Conservation (phyloP, 495 filamentous ascomycete genomes). For the Penicillium alfredii region DNA sequence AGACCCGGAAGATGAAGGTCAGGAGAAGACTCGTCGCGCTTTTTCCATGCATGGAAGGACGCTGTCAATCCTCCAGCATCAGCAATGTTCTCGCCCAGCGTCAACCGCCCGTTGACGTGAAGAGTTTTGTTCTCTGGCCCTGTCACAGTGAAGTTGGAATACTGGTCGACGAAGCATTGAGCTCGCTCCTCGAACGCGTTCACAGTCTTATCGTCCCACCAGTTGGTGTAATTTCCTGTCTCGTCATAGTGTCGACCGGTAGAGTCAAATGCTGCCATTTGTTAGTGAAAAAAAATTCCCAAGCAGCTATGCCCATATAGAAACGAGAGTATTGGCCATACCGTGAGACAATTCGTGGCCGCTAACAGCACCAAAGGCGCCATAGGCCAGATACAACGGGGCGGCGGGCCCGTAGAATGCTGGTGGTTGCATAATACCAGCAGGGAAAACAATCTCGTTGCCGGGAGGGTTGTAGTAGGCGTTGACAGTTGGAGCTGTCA, state of each 20-base stretch:
- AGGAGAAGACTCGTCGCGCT: conserved; percentile 44
- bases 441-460: conserved; percentile 67
- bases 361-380: conserved; percentile 63
- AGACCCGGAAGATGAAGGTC: conserved; percentile 59
- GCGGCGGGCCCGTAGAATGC: conserved; percentile 56
- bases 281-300: conserved; percentile 5
- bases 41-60: conserved; percentile 62
- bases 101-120: conserved; percentile 63
- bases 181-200: conserved; percentile 56
- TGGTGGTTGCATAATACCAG: conserved; percentile 68
- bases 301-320: no score
- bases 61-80: conserved; percentile 66
- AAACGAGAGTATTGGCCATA: no score
- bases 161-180: conserved; percentile 68
- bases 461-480: conserved; percentile 59
- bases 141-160: conserved; percentile 54
- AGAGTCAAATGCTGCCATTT: conserved; percentile 57
- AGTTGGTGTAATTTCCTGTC: conserved; percentile 59
- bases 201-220: conserved; percentile 65
- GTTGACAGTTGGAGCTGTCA: conserved; percentile 57
- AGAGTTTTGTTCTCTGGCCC: conserved; percentile 48
- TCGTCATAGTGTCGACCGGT: conserved; percentile 62
- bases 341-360: conserved; percentile 70
- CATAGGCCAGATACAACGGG: conserved; percentile 62
- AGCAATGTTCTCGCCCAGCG: conserved; percentile 70